phyloP scores from a whole-genome alignment of 2,329 filamentous ascomycete genomes.

The Daldinia sp. region DNA sequence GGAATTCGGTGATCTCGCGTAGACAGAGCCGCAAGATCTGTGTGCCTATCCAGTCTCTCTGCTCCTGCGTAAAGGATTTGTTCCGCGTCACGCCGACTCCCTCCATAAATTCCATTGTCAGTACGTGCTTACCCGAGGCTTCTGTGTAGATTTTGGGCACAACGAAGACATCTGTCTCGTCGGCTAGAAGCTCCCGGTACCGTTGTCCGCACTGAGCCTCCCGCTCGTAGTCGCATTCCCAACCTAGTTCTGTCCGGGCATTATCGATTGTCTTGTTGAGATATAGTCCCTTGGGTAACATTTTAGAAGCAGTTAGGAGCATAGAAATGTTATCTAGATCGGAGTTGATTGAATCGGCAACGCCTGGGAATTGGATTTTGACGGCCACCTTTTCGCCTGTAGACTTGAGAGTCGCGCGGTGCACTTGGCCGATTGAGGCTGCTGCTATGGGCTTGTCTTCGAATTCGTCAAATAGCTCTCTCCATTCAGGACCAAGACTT shows the following conservation, averaged over 20 bases:
- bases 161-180: slow-evolving; percentile 78
- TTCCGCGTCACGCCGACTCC: slow-evolving; percentile 87
- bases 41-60: slow-evolving; percentile 96
- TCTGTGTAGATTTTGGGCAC: slow-evolving; percentile 83
- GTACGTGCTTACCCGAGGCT: slow-evolving; percentile 85
- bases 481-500: slow-evolving; percentile 88
- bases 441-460: slow-evolving; percentile 94
- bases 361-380: slow-evolving; percentile 97
- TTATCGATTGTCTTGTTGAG: slow-evolving; percentile 98
- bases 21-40: slow-evolving; percentile 92
- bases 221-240: slow-evolving; percentile 96
- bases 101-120: slow-evolving; percentile 93
- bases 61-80: slow-evolving; percentile 77
- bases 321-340: slow-evolving; percentile 94
- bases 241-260: slow-evolving; percentile 88
- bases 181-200: slow-evolving; percentile 81
- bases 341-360: slow-evolving; percentile 94
- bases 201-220: slow-evolving; percentile 84
- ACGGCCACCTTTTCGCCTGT: slow-evolving; percentile 85
- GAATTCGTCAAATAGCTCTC: slow-evolving; percentile 84
- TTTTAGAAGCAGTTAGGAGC: slow-evolving; percentile 87
- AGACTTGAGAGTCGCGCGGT: slow-evolving; percentile 82
- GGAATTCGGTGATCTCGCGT: slow-evolving; percentile 93
- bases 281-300: slow-evolving; percentile 91
- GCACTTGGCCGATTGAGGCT: slow-evolving; percentile 96